Evolutionary conservation across 2,329 filamentous ascomycete genomes (phyloP).

Genomic region (Diaporthe citrichinensis): DNA sequence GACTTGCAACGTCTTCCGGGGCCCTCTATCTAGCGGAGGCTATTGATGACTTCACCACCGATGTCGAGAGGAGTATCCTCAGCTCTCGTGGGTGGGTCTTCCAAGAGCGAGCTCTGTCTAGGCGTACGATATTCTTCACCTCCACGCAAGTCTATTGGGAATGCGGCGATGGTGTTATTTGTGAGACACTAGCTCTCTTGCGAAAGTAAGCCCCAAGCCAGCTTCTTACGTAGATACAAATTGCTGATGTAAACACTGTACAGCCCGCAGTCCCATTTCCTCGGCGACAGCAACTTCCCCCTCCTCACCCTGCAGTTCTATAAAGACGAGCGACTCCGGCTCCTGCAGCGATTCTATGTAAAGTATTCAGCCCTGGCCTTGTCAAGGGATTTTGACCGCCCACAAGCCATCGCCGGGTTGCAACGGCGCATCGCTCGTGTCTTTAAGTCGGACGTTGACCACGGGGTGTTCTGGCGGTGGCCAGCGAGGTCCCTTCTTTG

Average conservation of each 20-base stretch:
- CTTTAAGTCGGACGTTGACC: neutral
- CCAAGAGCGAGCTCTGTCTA: conserved; percentile 54
- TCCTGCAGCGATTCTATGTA: neutral
- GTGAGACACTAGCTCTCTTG: conserved; percentile 52
- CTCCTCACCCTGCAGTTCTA: neutral
- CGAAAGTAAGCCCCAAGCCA: conserved; percentile 48
- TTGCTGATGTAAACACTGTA: neutral
- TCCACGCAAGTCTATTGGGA: conserved; percentile 54
- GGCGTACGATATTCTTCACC: conserved; percentile 55
- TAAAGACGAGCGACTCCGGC: neutral
- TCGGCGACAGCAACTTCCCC: neutral
- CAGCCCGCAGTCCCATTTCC: neutral
- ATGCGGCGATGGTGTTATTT: conserved; percentile 53
- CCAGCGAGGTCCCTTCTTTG: neutral
- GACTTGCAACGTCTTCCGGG: neutral
- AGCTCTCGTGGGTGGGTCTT: conserved; percentile 56
- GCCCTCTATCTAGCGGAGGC: conserved; percentile 47
- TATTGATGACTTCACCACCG: conserved; percentile 50
- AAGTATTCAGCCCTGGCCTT: neutral
- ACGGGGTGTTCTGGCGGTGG: neutral
- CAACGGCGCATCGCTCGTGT: neutral
- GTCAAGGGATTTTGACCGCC: neutral
- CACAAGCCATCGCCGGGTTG: neutral
- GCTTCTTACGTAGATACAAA: neutral
- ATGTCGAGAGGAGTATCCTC: conserved; percentile 51